Base-by-base conservation (phyloP, 2,329 filamentous ascomycete species). In the Botryotinia convoluta region DNA sequence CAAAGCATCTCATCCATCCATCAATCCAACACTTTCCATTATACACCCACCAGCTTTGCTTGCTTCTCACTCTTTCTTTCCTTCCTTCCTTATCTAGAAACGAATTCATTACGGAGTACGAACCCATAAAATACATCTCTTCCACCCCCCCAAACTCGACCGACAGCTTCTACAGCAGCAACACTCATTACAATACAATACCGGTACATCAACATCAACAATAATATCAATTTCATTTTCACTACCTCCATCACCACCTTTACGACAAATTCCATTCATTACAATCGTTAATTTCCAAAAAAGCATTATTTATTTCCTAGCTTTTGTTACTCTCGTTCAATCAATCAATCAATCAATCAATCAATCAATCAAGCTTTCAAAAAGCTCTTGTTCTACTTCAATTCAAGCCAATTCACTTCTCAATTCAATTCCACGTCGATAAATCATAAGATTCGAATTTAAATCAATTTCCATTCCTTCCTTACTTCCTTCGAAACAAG, bases 81-180 rank as follows among this genome's bases (percentile, higher is more conserved):
- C 8, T 22, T 57, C n/a, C 39, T 57, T 68, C 48, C 65, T 57
- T 6, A 39, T 42, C 48, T 16, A n/a, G 51, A 57, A 68, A 57
- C 37, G 48, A 57, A 42, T 42, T 37, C 48, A 57, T 57, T 26
- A 42, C 45, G 35, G 51, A 57, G n/a, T 29, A 29, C 51, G 51
- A 54, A 42, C 26, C 48, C 35, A 57, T 29, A 8, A 22, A 42
- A 42, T 5, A 29, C 26, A 57, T 54, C 64, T 45, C 37, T 16
- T 9, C 29, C 18, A 29, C 3, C 32, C 29, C 32, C 32, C 32
- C 4, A n/a, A 35, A 57, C n/a, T n/a, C 48, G 48, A 16, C 37
- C 64, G 45, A 67, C 45, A 54, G 45, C 64, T 67, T 67, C 45
- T 67, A 54, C 64, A 67, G 64, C 64, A 65, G 22, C 63, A 67